These are phyloP conservation scores for Nicotiana tomentosiformis DNA, from an alignment of 257 asterid genomes.

Conservation along the genomic window DNA sequence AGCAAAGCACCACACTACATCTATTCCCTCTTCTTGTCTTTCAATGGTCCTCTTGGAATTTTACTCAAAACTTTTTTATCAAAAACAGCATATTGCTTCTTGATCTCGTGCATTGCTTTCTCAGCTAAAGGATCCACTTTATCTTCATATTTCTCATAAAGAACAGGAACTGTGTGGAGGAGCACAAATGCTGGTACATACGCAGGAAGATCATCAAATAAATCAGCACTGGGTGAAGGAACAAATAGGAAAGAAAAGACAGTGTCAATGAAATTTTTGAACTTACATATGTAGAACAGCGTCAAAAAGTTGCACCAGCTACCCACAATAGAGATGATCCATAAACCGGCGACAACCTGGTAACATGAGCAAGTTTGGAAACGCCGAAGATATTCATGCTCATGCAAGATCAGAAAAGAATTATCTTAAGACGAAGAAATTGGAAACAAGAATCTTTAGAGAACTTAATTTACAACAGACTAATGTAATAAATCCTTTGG, in stretches of 20 bases:
- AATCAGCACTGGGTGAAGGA: neutral
- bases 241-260: neutral
- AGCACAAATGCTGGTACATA: constrained; percentile 52
- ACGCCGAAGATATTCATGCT: neutral
- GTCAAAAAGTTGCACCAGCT: constrained; percentile 86
- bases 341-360: constrained; percentile 64
- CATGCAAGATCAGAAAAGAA: neutral
- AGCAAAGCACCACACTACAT: neutral
- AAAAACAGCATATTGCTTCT: constrained; percentile 66
- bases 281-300: constrained; percentile 65
- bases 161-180: constrained; percentile 71
- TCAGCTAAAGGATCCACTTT: constrained; percentile 68
- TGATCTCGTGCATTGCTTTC: constrained; percentile 58
- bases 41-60: constrained; percentile 60
- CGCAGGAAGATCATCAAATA: neutral
- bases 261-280: too few relatives aligned
- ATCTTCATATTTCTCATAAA: constrained; percentile 80
- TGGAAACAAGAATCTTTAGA: neutral
- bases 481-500: neutral
- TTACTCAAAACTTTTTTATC: constrained; percentile 67
- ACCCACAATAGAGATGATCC: constrained; percentile 76
- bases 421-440: neutral
- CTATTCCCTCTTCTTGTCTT: constrained; percentile 55
- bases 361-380: neutral
- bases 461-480: neutral